Base-by-base conservation (phyloP, 176 grass and related monocot genomes). In the Tillandsia leiboldiana region DNA sequence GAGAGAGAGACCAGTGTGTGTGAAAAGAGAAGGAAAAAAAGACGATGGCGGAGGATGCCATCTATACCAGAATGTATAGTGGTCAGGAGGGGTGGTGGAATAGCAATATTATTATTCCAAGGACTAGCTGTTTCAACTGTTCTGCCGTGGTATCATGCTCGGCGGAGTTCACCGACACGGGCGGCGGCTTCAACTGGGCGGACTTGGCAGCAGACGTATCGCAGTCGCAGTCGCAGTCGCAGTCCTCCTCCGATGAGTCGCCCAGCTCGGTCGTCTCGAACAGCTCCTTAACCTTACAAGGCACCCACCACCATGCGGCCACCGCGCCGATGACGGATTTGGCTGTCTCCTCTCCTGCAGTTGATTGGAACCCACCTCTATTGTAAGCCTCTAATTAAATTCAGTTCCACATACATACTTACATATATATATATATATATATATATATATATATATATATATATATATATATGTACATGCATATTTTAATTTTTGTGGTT, bases 321-420 rank as follows among this genome's bases (percentile, higher is more conserved):
- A 65, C 70, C 71, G 13, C 71, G 33, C 71, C 73, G 57, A 11
- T 75, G 66, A 68, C 65, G 64, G 82, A 73, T 17, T 70, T 84
- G 42, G 76, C 68, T 61, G 64, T 84, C 50, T 70, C 71, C 4
- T 70, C 71, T 54, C 82, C 75, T n/a, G 27, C 77, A 58, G 26
- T 68, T 26, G 70, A 72, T 47, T 96, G 88, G 92, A 89, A 72
- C 48, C 86, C 86, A 50, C 58, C 85, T 78, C 80, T 87, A 77
- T 59, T 87, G 92, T 96, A 66, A 87, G 81, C 77, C 50, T 42
- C 14, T 7, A 20, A 20, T 20, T 20, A 42, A 42, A 15, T 12
- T 15, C 17, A 22, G 14, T 50, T 53, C n/a, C 49, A 58, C 51
- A 26, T 53, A 20, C 1, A 42, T 42, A 42, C 33, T 1, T 42